Evolutionary conservation across 176 grass and related monocot genomes (phyloP).

Genomic region (Phoenix dactylifera): DNA sequence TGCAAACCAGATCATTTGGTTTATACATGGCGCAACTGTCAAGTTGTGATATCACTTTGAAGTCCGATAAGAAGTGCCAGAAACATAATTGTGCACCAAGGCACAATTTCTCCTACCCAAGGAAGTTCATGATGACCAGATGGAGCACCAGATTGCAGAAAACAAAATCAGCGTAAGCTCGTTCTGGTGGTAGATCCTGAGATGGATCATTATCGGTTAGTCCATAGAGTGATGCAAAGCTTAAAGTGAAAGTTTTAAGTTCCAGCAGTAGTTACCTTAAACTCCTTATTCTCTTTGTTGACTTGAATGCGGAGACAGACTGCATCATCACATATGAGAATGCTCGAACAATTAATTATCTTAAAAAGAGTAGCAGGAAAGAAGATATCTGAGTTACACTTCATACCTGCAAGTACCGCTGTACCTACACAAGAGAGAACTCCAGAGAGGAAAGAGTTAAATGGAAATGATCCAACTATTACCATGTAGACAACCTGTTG

Average conservation of each 20-base stretch:
- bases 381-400: too few relatives aligned
- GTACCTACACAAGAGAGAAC: slow-evolving; percentile 81
- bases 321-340: slow-evolving; percentile 5
- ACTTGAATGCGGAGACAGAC: slow-evolving; percentile 98
- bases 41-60: too few relatives aligned
- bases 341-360: too few relatives aligned
- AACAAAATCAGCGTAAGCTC: slow-evolving; percentile 76
- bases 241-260: neutral
- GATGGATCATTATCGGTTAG: neutral
- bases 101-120: slow-evolving; percentile 31
- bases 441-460: slow-evolving; percentile 78
- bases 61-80: too few relatives aligned
- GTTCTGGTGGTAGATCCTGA: slow-evolving; percentile 76
- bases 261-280: slow-evolving; percentile 41
- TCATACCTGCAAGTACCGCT: slow-evolving; percentile 75
- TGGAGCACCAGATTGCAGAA: slow-evolving; percentile 90
- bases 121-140: slow-evolving; percentile 91
- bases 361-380: too few relatives aligned
- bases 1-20: too few relatives aligned
- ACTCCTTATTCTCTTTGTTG: slow-evolving; percentile 98
- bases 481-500: slow-evolving; percentile 66
- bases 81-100: too few relatives aligned
- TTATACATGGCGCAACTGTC: too few relatives aligned
- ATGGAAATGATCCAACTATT: slow-evolving; percentile 88
- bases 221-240: neutral